These are phyloP conservation scores for Epithele typhae DNA, from an alignment of 768 basidiomycete species.

Conservation along the genomic window DNA sequence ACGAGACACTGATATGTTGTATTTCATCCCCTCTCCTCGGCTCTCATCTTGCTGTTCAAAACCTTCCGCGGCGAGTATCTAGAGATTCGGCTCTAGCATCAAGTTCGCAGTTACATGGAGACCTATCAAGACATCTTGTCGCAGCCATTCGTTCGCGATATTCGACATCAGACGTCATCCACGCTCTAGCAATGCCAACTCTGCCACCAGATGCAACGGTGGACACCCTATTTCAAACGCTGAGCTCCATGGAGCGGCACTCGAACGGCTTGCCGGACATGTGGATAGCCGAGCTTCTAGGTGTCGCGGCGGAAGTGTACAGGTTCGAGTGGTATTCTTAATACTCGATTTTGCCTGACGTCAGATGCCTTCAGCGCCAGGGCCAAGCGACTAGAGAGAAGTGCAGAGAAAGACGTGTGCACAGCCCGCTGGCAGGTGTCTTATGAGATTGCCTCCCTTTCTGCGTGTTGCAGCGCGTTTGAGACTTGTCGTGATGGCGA, in stretches of 20 bases:
- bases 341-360: background rate
- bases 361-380: conserved; percentile 26
- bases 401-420: conserved; percentile 36
- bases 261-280: conserved; percentile 35
- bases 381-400: conserved; percentile 23
- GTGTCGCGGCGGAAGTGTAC: conserved; percentile 38
- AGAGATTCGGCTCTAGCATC: conserved; percentile 2
- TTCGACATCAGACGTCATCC: conserved; percentile 57
- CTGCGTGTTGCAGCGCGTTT: conserved; percentile 58
- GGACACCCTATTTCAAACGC: conserved; percentile 43
- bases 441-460: conserved; percentile 63
- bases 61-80: conserved; percentile 13
- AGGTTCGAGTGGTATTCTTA: conserved; percentile 11
- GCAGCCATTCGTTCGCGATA: conserved; percentile 46
- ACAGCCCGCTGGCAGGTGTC: conserved; percentile 53
- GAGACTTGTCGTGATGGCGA: conserved; percentile 60
- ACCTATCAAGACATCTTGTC: conserved; percentile 23
- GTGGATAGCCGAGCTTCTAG: conserved; percentile 51
- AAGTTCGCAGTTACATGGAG: conserved; percentile 8
- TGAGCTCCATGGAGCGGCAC: conserved; percentile 42
- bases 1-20: conserved; percentile 50
- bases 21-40: conserved; percentile 36
- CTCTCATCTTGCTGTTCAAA: conserved; percentile 17
- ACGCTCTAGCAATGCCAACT: conserved; percentile 43
- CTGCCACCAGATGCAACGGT: conserved; percentile 38